Conservation (phyloP, 2,329 filamentous ascomycete species). For the Calonectria pteridis region DNA sequence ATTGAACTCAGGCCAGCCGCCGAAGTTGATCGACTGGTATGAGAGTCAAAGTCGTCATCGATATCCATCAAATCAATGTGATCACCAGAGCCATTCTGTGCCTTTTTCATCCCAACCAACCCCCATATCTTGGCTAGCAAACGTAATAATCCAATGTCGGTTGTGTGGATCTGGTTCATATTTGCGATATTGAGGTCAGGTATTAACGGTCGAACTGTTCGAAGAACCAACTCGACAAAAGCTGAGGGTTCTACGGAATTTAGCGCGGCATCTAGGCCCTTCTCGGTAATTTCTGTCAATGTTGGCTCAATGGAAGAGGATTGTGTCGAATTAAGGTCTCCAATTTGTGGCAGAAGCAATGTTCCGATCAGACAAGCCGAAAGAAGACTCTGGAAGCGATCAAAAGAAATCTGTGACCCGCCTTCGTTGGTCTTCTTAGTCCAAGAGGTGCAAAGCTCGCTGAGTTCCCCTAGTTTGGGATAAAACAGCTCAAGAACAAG, state of each 20-base stretch:
- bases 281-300: constrained; percentile 57
- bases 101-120: constrained; percentile 36
- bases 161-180: constrained; percentile 53
- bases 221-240: constrained; percentile 62
- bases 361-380: constrained; percentile 60
- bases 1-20: constrained; percentile 54
- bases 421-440: constrained; percentile 58
- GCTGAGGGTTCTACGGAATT: constrained; percentile 59
- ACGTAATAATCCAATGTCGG: constrained; percentile 56
- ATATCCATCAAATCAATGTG: constrained; percentile 73
- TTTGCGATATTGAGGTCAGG: constrained; percentile 56
- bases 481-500: constrained; percentile 66
- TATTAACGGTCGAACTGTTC: constrained; percentile 59
- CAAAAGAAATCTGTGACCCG: constrained; percentile 62
- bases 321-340: constrained; percentile 60
- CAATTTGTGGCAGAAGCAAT: constrained; percentile 62
- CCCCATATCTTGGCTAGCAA: constrained; percentile 57
- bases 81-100: constrained; percentile 45
- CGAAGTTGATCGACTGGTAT: constrained; percentile 62
- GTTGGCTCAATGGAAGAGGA: constrained; percentile 62
- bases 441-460: constrained; percentile 62
- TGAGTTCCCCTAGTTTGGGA: constrained; percentile 65
- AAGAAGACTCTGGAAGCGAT: constrained; percentile 65
- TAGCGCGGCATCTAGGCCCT: constrained; percentile 55
- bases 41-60: constrained; percentile 74